A percentile compares a stretch with the other conserved stretches of the same genome.
Evolutionary conservation across 805 yeast genomes (phyloP).

Genomic region (Pichia eremophila): DNA sequence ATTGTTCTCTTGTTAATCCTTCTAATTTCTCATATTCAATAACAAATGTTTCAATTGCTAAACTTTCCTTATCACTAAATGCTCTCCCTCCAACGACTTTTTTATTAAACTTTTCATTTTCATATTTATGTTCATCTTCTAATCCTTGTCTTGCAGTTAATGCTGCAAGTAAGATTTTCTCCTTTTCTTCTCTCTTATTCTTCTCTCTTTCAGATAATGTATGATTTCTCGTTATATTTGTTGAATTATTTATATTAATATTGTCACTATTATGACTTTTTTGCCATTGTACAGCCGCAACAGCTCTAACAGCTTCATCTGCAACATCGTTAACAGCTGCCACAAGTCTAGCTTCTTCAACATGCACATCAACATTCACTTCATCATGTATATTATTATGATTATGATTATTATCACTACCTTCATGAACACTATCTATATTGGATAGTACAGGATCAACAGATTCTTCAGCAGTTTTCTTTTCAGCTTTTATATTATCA

Average conservation of each 20-base stretch:
- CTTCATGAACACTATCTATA: neutral
- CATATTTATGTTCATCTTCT: neutral
- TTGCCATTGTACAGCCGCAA: slow-evolving; percentile 5
- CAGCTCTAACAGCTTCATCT: slow-evolving; percentile 9
- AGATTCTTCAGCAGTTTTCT: no score
- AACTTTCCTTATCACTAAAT: slow-evolving; percentile 57
- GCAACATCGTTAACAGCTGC: slow-evolving; percentile 21
- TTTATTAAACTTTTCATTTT: neutral
- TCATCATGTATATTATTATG: neutral
- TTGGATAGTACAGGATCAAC: no score
- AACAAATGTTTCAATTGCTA: slow-evolving; percentile 65
- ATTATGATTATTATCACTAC: slow-evolving; percentile 1
- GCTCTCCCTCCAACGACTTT: slow-evolving; percentile 9
- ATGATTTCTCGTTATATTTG: no score
- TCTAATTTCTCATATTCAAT: slow-evolving; percentile 57
- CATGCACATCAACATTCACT: neutral
- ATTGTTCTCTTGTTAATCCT: slow-evolving; percentile 52
- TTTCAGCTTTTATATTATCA: no score
- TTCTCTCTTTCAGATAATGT: no score
- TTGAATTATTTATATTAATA: neutral
- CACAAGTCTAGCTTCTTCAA: slow-evolving; percentile 1
- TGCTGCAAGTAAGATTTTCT: neutral
- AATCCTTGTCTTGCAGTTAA: neutral
- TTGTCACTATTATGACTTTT: neutral
- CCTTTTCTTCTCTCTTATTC: neutral